Base-by-base conservation (phyloP, 2,329 filamentous ascomycete species). In the Clonostachys rosea region DNA sequence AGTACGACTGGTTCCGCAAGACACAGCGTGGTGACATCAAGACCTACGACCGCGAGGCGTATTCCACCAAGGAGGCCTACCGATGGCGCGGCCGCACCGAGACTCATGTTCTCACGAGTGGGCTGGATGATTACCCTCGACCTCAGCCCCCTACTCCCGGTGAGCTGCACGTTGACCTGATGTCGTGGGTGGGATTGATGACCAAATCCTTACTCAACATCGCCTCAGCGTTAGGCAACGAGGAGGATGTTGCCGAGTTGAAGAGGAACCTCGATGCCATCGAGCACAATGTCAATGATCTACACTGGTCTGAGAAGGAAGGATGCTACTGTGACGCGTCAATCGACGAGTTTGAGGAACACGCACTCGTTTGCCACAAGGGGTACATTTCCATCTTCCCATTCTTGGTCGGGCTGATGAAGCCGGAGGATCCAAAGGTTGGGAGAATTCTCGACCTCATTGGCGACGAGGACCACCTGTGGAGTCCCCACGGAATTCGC, bases 121-220 rank as follows among this genome's bases (percentile, higher is more conserved):
- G 94, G 4, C 80, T 99, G 3, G 94, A 99, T 59, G 94, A 99
- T 69, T 99, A 97, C 62, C 94, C 94, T 44, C 89, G 94, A 43
- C 79, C 94, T 9, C 89, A 95, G 66, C 91, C 94, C 13, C 94
- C 94, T 24, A 91, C 96, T 64, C 92, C 94, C 0, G 92, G 90
- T 59, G 94, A 99, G 79, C 79, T 99, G 44, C 92, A 99, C 64
- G 85, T 95, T 33, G 94, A 99, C 67, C 76, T 97, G 46, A 87
- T 99, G 65, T 89, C 89, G 45, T 99, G 94, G 94, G 87, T 99
- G 69, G 94, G 92, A n/a, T 82, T 96, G 72, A 95, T 96, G 89
- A 86, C 89, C 39, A 84, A 86, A 54, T 86, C 87, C n/a, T 80
- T 99, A 47, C 78, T 83, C 57, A 88, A 86, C 55, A 88, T 96